Base-by-base conservation (phyloP, 352 stramenopile species). In the Poterioochromonas sp. region DNA sequence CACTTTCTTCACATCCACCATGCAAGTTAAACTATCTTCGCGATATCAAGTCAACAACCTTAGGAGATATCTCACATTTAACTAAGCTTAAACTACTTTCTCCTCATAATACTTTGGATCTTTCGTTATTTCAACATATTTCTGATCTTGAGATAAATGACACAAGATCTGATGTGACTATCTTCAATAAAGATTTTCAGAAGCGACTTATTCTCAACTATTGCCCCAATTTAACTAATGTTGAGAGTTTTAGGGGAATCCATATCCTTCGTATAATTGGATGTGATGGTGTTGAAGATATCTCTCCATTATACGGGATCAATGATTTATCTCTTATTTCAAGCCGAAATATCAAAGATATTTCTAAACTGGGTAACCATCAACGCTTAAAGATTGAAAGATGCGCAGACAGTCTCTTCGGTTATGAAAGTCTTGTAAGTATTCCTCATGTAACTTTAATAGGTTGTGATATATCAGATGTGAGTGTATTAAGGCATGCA, bases 311-410 rank as follows among this genome's bases (percentile, higher is more conserved):
- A 58, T 26, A 58, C 26, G 47, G 47, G 15, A 58, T 58, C 26
- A 15, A 58, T 58, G 47, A 58, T 58, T 58, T 58, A 58, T 58
- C 47, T 58, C 15, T 58, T 58, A 58, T 58, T 26, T 58, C 15
- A 15, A 26, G 47, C 26, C 15, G 26, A 26, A 58, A 58, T 15
- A 26, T 58, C 26, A 58, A 26, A 58, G 47, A 58, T 58, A 58
- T 58, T 58, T 58, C 47, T 26, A 26, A 26, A 58, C 26, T 58
- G 26, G 47, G 47, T 26, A 26, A 26, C 26, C 47, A 58, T 58
- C 47, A 58, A 26, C 47, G 47, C 26, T 26, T 58, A 58, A 26
- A 58, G 15, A 26, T 58, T 58, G 47, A 58, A 26, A 26, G 26
- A 26, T 58, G 47, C 47, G 15, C 47, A 15, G 15, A 58, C 26